Conservation (phyloP, 2,329 filamentous ascomycete species). For the Microdochium paspali region DNA sequence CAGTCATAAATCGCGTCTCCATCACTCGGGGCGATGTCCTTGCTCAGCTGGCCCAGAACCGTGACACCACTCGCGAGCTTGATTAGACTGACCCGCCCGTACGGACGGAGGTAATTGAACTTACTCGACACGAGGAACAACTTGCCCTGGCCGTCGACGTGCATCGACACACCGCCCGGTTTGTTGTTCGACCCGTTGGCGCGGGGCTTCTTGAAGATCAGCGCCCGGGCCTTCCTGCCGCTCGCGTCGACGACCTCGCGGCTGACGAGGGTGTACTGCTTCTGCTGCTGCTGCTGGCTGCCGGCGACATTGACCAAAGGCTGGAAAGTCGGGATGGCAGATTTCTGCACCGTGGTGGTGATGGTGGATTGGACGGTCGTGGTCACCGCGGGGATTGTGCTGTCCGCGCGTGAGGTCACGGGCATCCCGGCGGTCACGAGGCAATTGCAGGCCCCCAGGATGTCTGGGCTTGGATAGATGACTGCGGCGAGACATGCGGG, state of each 20-base stretch:
- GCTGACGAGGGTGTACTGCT: neutral
- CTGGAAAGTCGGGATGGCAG: neutral
- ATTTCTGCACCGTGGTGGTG: neutral
- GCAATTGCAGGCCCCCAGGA: neutral
- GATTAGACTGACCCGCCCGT: neutral
- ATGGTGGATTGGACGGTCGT: neutral
- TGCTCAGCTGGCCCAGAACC: neutral
- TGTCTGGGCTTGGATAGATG: neutral
- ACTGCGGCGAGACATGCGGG: neutral
- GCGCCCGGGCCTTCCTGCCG: neutral
- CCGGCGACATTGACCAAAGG: too few relatives aligned
- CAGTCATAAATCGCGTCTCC: neutral
- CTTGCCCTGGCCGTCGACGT: neutral
- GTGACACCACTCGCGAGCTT: neutral
- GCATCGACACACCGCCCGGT: neutral
- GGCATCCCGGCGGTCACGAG: neutral
- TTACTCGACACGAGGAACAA: neutral
- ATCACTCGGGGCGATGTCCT: neutral
- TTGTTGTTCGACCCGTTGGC: neutral
- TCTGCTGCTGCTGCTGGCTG: too few relatives aligned
- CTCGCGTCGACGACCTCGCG: neutral
- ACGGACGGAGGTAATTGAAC: neutral
- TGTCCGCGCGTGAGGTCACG: neutral
- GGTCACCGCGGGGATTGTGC: neutral
- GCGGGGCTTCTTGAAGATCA: neutral